Evolutionary conservation across 345 rosid species (phyloP).

Genomic region (Raphanus raphanistrum): DNA sequence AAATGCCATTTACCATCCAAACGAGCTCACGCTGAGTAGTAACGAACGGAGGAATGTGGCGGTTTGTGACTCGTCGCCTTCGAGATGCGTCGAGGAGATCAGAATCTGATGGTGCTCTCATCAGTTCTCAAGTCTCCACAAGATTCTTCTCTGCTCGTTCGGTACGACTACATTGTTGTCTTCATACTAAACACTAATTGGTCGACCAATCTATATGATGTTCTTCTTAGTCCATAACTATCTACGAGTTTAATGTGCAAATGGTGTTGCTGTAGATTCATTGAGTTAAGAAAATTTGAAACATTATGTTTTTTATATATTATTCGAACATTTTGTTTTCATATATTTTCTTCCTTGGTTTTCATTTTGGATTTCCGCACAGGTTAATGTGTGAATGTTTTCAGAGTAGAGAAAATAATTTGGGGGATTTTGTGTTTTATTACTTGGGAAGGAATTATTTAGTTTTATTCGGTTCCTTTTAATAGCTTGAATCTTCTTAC

Average conservation of each 20-base stretch:
- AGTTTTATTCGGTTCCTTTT: background rate
- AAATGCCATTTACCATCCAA: background rate
- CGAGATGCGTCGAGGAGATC: slow-evolving; percentile 54
- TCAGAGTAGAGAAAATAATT: background rate
- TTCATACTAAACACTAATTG: background rate
- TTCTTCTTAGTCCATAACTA: background rate
- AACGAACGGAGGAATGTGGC: slow-evolving; percentile 63
- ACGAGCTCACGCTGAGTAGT: slow-evolving; percentile 21
- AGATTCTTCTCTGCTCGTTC: slow-evolving; percentile 67
- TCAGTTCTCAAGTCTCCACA: slow-evolving; percentile 58
- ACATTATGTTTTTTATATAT: no score
- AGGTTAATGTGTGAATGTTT: background rate
- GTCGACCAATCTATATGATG: background rate
- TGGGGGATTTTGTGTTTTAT: background rate
- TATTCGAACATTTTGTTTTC: background rate
- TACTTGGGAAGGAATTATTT: background rate
- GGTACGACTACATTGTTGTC: slow-evolving; percentile 39
- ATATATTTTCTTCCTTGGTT: background rate
- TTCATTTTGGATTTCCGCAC: background rate
- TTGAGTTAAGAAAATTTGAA: background rate
- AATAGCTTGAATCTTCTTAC: background rate
- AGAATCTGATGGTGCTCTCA: slow-evolving; percentile 40
- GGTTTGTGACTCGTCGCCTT: slow-evolving; percentile 82
- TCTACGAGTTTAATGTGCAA: background rate
- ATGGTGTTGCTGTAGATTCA: background rate